These are phyloP conservation scores for Ampelomyces quisqualis DNA, from an alignment of 2,329 filamentous ascomycete genomes.

Conservation along the genomic window DNA sequence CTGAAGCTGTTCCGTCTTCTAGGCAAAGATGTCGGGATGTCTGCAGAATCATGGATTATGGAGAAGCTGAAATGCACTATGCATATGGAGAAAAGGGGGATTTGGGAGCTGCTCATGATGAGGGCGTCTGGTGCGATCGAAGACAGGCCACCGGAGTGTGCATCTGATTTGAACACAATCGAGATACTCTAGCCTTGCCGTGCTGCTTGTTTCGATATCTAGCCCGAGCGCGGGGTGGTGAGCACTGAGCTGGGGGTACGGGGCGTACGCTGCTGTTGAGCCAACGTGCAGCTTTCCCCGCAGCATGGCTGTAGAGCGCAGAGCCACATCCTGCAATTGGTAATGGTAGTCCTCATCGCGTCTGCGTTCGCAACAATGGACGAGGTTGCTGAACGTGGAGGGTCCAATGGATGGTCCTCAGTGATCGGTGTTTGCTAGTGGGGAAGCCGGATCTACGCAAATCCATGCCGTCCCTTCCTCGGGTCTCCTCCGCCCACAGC, in stretches of 20 bases:
- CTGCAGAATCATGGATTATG: too few species aligned
- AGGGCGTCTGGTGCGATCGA: background rate
- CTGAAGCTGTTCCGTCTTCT: too few species aligned
- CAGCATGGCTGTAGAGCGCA: background rate
- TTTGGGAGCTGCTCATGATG: too few species aligned
- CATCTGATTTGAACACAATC: too few species aligned
- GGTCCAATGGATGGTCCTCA: background rate
- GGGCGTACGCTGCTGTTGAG: too few species aligned
- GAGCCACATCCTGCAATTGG: background rate
- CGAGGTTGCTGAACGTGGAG: background rate
- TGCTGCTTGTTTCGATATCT: too few species aligned
- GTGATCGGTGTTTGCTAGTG: slow-evolving; percentile 2
- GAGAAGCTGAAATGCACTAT: too few species aligned
- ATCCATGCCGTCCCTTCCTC: background rate
- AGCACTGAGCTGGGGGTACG: background rate
- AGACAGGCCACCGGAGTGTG: too few species aligned
- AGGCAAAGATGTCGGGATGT: too few species aligned
- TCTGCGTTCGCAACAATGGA: slow-evolving; percentile 1
- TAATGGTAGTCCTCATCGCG: background rate
- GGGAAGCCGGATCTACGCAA: slow-evolving; percentile 5
- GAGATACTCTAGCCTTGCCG: too few species aligned
- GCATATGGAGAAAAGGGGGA: too few species aligned
- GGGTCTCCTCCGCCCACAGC: slow-evolving; percentile 5
- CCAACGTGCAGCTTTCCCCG: background rate
- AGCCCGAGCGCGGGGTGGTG: slow-evolving; percentile 3